Conservation (phyloP, 768 basidiomycete genomes). For the Boletus rubescentipes region DNA sequence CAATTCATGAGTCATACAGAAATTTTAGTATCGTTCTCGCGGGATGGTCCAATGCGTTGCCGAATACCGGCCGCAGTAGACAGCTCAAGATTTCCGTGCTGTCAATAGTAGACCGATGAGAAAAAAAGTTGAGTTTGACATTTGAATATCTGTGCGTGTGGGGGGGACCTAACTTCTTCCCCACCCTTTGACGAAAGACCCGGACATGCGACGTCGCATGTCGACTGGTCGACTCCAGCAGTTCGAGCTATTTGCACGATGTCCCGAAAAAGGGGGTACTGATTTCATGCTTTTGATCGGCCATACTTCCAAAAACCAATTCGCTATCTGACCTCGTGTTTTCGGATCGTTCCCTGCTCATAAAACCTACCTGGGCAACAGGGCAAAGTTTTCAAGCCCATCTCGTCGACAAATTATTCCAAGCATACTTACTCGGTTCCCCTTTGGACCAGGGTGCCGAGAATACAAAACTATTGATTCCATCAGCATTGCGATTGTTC, state of each 20-base stretch:
- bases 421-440: background rate
- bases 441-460: slow-evolving; percentile 1
- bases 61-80: background rate
- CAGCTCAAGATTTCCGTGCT: background rate
- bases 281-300: background rate
- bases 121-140: slow-evolving; percentile 4
- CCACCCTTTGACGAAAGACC: background rate
- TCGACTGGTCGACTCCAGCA: background rate
- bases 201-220: background rate
- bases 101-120: background rate
- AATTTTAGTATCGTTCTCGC: background rate
- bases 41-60: background rate
- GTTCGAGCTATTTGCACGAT: background rate
- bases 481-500: background rate
- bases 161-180: background rate
- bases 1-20: no score
- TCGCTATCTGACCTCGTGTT: slow-evolving; percentile 12
- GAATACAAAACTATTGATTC: background rate
- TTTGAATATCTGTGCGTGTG: background rate
- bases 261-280: background rate
- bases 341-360: slow-evolving; percentile 4
- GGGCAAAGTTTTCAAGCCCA: background rate
- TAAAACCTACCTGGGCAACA: background rate
- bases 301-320: slow-evolving; percentile 3
- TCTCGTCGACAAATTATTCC: background rate